A percentile compares a stretch with the other conserved stretches of the same genome.
Conservation (phyloP, 2,329 filamentous ascomycete species). For the Colletotrichum neosansevieriae region DNA sequence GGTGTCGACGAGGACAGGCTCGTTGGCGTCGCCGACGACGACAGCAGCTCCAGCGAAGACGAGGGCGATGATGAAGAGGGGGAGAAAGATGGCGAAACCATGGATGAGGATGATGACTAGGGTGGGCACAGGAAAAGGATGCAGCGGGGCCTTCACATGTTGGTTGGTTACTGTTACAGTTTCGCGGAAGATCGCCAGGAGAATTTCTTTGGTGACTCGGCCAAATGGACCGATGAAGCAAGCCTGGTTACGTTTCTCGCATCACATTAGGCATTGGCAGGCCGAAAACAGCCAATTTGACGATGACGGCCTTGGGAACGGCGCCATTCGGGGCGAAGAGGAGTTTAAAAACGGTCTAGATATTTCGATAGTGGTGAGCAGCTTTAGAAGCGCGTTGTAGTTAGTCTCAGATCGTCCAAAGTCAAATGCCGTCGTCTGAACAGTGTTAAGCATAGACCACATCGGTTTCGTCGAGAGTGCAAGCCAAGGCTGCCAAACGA, state of each 20-base stretch:
- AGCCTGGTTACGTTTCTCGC: not conserved
- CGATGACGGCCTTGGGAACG: slow-evolving; percentile 11
- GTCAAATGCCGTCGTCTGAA: slow-evolving; percentile 34
- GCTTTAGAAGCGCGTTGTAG: slow-evolving; percentile 10
- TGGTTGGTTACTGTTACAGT: not conserved
- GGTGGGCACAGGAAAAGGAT: not conserved
- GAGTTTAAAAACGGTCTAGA: not conserved
- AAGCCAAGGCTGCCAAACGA: slow-evolving; percentile 26
- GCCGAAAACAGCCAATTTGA: slow-evolving; percentile 1
- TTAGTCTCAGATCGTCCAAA: slow-evolving; percentile 27
- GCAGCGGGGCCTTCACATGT: slow-evolving; percentile 2
- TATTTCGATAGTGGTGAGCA: slow-evolving; percentile 15
- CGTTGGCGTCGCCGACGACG: slow-evolving; percentile 77
- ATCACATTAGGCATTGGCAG: not conserved
- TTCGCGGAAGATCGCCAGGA: slow-evolving; percentile 10
- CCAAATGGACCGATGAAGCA: slow-evolving; percentile 18
- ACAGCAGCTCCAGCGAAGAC: slow-evolving; percentile 74
- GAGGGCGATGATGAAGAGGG: slow-evolving; percentile 58
- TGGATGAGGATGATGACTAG: slow-evolving; percentile 65
- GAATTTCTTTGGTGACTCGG: slow-evolving; percentile 7
- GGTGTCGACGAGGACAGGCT: slow-evolving; percentile 80
- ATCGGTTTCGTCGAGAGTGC: slow-evolving; percentile 16
- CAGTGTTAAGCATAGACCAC: slow-evolving; percentile 18
- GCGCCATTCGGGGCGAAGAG: not conserved
- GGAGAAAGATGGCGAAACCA: slow-evolving; percentile 60